These are phyloP conservation scores for Grosmannia serpens DNA, from an alignment of 2,329 filamentous ascomycete species.

Conservation along the genomic window DNA sequence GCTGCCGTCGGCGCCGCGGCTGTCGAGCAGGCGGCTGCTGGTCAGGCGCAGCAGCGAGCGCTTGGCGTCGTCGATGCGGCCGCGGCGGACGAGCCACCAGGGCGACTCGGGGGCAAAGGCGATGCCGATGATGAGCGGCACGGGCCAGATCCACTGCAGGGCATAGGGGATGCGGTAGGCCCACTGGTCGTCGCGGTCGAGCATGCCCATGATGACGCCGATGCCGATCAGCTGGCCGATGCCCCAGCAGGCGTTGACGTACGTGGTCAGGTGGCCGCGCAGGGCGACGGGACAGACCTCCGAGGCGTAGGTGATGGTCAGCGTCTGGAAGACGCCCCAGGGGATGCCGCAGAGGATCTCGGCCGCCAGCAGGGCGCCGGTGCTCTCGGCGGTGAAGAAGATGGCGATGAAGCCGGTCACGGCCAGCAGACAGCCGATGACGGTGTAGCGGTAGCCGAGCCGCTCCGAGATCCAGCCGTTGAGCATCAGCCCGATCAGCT, in stretches of 20 bases:
- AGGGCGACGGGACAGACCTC: conserved; percentile 64
- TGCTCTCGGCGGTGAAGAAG: conserved; percentile 52
- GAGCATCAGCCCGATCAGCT: conserved; percentile 55
- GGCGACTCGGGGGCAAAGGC: conserved; percentile 59
- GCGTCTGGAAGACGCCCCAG: conserved; percentile 27
- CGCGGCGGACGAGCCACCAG: conserved; percentile 65
- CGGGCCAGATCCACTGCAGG: conserved; percentile 65
- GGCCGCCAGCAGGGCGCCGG: conserved; percentile 45
- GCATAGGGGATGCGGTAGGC: conserved; percentile 57
- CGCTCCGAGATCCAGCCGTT: conserved; percentile 55
- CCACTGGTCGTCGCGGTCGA: conserved; percentile 50
- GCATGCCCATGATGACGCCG: conserved; percentile 59
- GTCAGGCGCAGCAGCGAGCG: conserved; percentile 53
- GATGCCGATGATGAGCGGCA: conserved; percentile 54
- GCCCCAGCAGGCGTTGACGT: conserved; percentile 69
- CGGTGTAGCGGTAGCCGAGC: conserved; percentile 56
- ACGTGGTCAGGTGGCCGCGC: conserved; percentile 60
- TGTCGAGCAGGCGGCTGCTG: conserved; percentile 47
- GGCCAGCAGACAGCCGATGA: conserved; percentile 44
- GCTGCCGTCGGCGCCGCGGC: conserved; percentile 21
- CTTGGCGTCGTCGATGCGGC: conserved; percentile 54
- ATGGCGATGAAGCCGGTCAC: conserved; percentile 48
- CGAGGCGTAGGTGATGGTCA: conserved; percentile 53
- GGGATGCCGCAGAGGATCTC: conserved; percentile 50
- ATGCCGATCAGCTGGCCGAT: conserved; percentile 64